Percentiles rank a stretch among this genome's conserved stretches.
Conservation (phyloP, 345 rosid genomes). For the Linum usitatissimum region DNA sequence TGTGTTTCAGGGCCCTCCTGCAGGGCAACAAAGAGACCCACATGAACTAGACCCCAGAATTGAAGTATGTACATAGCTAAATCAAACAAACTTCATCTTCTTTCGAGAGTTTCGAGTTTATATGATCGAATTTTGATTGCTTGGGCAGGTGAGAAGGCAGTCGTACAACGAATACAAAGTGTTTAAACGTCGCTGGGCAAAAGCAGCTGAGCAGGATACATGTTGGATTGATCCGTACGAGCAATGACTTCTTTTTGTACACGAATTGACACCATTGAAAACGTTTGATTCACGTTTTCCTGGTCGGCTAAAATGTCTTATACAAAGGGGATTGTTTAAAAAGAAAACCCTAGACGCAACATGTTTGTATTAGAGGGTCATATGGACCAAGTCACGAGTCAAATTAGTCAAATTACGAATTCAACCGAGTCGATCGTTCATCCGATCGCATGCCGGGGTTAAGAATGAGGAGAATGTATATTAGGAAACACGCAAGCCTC, state of each 20-base stretch:
- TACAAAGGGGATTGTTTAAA: no score
- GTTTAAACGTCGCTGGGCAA: constrained; percentile 40
- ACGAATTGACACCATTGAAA: no score
- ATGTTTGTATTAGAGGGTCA: no score
- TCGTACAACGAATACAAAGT: constrained; percentile 35
- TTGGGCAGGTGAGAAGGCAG: constrained; percentile 51
- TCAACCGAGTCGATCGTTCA: no score
- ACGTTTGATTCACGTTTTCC: neutral
- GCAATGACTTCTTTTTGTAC: no score
- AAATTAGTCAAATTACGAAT: no score
- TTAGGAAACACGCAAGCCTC: no score
- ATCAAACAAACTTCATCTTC: neutral
- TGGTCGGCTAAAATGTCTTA: no score
- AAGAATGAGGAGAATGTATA: no score
- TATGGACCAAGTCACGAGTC: no score
- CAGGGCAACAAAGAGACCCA: constrained; percentile 17
- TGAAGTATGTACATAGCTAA: constrained; percentile 28
- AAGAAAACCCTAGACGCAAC: no score
- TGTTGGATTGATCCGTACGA: constrained; percentile 53
- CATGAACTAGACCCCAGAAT: constrained; percentile 32
- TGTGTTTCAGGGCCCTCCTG: neutral
- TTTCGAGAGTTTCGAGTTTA: neutral
- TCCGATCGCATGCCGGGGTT: no score
- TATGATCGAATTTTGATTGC: neutral
- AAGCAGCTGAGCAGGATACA: constrained; percentile 31